phyloP scores from a whole-genome alignment of 441 rosid genomes.

The Macaranga tanarius region DNA sequence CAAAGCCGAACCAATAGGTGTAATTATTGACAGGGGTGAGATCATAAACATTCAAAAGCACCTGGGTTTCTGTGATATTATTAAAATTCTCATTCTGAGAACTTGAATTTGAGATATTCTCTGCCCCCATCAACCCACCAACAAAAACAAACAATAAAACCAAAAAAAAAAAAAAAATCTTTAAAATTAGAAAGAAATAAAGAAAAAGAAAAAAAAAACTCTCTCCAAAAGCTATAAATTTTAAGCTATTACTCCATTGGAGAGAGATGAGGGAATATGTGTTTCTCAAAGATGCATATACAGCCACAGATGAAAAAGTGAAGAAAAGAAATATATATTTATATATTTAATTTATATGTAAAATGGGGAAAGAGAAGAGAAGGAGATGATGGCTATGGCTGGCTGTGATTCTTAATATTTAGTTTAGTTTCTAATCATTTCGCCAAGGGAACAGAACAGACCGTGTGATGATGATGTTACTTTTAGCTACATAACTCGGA shows the following conservation, averaged over 20 bases:
- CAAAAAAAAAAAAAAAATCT: neutral
- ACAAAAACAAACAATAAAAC: neutral
- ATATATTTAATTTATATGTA: no score
- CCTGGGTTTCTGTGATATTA: conserved; percentile 33
- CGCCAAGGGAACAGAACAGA: no score
- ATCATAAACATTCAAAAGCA: conserved; percentile 79
- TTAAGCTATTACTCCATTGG: neutral
- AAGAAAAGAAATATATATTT: no score
- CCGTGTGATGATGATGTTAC: no score
- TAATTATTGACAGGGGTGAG: conserved; percentile 83
- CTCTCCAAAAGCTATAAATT: conserved; percentile 1
- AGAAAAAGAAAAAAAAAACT: neutral
- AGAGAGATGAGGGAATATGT: neutral
- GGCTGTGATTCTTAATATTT: no score
- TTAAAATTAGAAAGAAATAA: neutral
- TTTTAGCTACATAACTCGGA: no score
- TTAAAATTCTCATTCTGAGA: conserved; percentile 21
- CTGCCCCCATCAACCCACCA: conserved; percentile 38
- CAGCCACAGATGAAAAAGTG: neutral
- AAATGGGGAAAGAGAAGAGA: no score
- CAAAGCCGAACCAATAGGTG: conserved; percentile 86
- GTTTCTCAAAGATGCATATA: neutral
- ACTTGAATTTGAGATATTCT: conserved; percentile 29
- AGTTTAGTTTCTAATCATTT: no score
- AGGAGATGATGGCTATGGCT: no score